A percentile compares a stretch with the other conserved stretches of the same genome.
Conservation (phyloP, 139 green algal genomes). For the Microglena sp. region DNA sequence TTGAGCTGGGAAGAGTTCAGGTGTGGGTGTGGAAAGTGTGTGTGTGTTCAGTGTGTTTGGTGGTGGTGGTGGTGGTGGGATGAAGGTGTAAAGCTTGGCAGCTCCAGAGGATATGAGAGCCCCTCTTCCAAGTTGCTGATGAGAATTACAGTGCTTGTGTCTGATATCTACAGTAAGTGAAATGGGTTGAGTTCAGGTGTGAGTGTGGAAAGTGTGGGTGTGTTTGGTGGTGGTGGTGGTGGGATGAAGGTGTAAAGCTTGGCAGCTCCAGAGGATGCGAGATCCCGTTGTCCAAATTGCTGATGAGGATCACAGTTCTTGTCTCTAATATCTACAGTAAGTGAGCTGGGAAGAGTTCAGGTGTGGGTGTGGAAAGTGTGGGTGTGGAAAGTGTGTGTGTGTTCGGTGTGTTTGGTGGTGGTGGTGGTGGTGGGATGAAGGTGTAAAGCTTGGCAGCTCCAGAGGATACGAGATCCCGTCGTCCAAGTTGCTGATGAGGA, state of each 20-base stretch:
- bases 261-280: too few relatives aligned
- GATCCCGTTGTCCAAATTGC: too few relatives aligned
- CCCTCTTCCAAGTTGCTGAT: conserved; percentile 68
- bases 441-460: conserved; percentile 52
- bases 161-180: conserved; percentile 60
- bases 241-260: too few relatives aligned
- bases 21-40: neutral
- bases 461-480: too few relatives aligned
- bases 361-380: neutral
- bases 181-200: neutral
- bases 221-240: neutral
- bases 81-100: conserved; percentile 51
- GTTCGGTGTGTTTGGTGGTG: neutral
- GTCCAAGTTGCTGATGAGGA: too few relatives aligned
- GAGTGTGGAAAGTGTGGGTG: neutral
- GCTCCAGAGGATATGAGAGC: conserved; percentile 74
- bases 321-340: neutral
- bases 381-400: too few relatives aligned
- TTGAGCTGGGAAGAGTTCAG: neutral
- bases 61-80: neutral
- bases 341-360: neutral
- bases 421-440: neutral
- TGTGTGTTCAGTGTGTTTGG: neutral
- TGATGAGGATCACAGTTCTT: too few relatives aligned
- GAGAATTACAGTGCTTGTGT: conserved; percentile 71